phyloP scores from a whole-genome alignment of 2,329 filamentous ascomycete species.

The Penicillium thymicola region DNA sequence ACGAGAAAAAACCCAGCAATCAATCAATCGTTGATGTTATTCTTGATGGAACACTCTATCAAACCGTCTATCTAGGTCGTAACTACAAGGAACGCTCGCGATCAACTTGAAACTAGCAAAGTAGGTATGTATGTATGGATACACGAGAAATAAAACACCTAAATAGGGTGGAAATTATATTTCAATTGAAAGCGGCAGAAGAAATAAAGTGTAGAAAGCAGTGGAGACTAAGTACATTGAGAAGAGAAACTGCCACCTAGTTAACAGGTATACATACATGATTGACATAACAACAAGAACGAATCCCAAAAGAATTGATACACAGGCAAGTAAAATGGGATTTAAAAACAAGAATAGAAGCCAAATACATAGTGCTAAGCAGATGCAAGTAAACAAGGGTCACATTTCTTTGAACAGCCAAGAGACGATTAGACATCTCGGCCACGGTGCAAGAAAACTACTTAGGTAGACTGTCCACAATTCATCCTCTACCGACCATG shows the following conservation, averaged over 20 bases:
- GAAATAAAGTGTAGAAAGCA: neutral
- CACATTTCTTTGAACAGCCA: neutral
- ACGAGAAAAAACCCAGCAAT: too few relatives aligned
- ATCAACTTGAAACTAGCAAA: too few relatives aligned
- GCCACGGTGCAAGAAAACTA: slow-evolving; percentile 5
- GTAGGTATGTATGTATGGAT: neutral
- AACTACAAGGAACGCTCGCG: too few relatives aligned
- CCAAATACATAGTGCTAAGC: neutral
- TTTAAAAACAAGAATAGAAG: neutral
- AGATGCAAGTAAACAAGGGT: neutral
- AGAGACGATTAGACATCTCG: slow-evolving; percentile 9
- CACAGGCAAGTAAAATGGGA: slow-evolving; percentile 5
- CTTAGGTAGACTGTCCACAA: slow-evolving; percentile 5
- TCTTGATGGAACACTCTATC: neutral
- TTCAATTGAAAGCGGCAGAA: neutral
- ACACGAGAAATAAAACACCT: too few relatives aligned
- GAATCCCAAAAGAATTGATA: slow-evolving; percentile 10
- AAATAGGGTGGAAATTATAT: too few relatives aligned
- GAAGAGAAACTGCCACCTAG: neutral
- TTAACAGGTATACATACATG: neutral
- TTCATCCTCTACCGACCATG: slow-evolving; percentile 21
- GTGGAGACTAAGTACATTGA: neutral
- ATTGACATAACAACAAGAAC: neutral
- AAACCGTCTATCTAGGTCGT: neutral
- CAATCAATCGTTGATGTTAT: neutral